These are phyloP conservation scores for Acidomyces sp. DNA, from an alignment of 495 filamentous ascomycete genomes.

Conservation along the genomic window DNA sequence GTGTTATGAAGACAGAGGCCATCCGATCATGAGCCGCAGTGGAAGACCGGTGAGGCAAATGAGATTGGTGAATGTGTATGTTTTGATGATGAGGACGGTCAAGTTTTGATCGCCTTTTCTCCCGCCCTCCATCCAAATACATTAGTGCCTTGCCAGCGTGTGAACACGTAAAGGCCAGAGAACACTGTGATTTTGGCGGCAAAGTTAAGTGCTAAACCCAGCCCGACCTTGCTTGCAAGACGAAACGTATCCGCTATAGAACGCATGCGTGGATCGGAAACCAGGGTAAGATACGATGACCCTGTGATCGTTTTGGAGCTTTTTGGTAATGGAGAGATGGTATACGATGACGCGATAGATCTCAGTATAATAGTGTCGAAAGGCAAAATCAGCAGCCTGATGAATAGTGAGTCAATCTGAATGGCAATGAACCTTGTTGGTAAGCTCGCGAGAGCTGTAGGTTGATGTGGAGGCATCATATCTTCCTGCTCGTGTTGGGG, in stretches of 20 bases:
- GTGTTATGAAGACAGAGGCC: too few relatives aligned
- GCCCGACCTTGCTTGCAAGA: constrained; percentile 9
- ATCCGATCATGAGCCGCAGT: too few relatives aligned
- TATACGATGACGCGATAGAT: neutral
- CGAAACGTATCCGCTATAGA: constrained; percentile 1
- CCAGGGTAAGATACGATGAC: neutral
- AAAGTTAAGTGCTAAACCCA: constrained; percentile 4
- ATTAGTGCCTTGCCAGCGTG: constrained; percentile 5
- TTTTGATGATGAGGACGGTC: too few relatives aligned
- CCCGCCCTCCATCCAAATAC: constrained; percentile 5
- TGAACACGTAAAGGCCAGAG: constrained; percentile 1
- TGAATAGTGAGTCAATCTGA: constrained; percentile 5
- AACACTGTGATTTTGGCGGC: neutral
- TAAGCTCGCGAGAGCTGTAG: constrained; percentile 2
- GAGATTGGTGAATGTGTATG: too few relatives aligned
- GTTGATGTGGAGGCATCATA: too few relatives aligned
- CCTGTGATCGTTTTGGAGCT: neutral
- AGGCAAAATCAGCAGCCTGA: neutral
- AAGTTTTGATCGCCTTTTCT: too few relatives aligned
- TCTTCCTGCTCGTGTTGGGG: too few relatives aligned
- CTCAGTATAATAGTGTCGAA: constrained; percentile 9
- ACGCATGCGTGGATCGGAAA: neutral
- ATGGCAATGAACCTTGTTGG: neutral
- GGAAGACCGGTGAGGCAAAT: too few relatives aligned
- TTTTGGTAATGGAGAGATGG: constrained; percentile 5